phyloP scores from a whole-genome alignment of 2,329 filamentous ascomycete species.

The Trichophyton simii region DNA sequence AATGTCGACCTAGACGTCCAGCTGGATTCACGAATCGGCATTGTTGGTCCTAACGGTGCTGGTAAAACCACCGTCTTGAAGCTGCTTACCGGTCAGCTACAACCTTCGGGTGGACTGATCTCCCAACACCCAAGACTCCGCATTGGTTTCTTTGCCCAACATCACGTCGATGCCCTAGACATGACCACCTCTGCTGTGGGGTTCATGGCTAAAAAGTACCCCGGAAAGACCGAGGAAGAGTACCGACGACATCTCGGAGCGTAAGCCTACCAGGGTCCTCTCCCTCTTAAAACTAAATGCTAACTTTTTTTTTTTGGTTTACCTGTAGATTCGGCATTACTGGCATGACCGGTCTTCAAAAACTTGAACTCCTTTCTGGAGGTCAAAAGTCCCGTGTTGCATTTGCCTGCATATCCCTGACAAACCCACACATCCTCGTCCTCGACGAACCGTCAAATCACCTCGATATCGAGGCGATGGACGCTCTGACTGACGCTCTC shows the following conservation, averaged over 20 bases:
- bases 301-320: not conserved
- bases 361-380: constrained; percentile 86
- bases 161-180: constrained; percentile 93
- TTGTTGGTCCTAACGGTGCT: constrained; percentile 97
- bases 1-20: constrained; percentile 94
- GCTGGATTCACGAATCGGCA: constrained; percentile 93
- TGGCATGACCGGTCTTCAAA: constrained; percentile 90
- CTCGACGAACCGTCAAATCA: constrained; percentile 98
- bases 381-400: constrained; percentile 97
- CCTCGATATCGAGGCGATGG: constrained; percentile 98
- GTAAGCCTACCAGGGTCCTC: constrained; percentile 40
- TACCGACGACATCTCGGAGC: constrained; percentile 91
- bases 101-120: constrained; percentile 66
- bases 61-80: constrained; percentile 98
- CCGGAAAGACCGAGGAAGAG: constrained; percentile 86
- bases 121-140: constrained; percentile 78
- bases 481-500: constrained; percentile 75
- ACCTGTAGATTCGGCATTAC: constrained; percentile 52
- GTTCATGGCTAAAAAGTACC: constrained; percentile 91
- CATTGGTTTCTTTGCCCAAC: constrained; percentile 94
- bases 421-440: constrained; percentile 91
- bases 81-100: constrained; percentile 78
- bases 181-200: constrained; percentile 77
- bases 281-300: constrained; percentile 29
- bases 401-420: constrained; percentile 88